phyloP scores from a whole-genome alignment of 2,329 filamentous ascomycete genomes.

The Botrytis deweyae region DNA sequence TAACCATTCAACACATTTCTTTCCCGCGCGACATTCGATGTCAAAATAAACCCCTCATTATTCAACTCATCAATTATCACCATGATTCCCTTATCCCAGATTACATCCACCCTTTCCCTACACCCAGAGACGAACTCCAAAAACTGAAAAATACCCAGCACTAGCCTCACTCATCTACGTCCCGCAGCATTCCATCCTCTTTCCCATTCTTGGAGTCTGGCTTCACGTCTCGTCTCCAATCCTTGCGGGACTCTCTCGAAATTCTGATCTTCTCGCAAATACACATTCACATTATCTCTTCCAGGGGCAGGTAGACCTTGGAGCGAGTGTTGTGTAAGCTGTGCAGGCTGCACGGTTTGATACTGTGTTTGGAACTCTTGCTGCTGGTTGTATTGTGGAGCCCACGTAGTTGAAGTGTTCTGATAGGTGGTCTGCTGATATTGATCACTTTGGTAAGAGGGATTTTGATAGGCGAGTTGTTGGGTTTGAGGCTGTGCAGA shows the following conservation, averaged over 20 bases:
- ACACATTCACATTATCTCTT: constrained; percentile 24
- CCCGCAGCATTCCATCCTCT: constrained; percentile 21
- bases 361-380: neutral
- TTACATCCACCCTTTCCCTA: no score
- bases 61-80: neutral
- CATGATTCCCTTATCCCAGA: no score
- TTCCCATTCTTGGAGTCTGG: constrained; percentile 24
- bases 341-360: neutral
- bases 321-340: constrained; percentile 11
- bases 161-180: neutral
- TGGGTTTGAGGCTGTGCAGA: neutral
- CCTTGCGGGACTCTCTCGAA: constrained; percentile 25
- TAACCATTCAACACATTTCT: neutral
- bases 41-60: neutral
- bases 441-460: neutral
- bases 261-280: constrained; percentile 21
- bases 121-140: no score
- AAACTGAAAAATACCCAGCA: neutral
- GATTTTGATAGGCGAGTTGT: neutral
- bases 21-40: neutral
- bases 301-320: neutral
- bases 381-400: neutral
- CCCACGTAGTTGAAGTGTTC: neutral
- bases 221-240: neutral
- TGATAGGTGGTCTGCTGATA: neutral